These are phyloP conservation scores for Colletotrichum melonis DNA, from an alignment of 2,329 filamentous ascomycete genomes.

Conservation along the genomic window DNA sequence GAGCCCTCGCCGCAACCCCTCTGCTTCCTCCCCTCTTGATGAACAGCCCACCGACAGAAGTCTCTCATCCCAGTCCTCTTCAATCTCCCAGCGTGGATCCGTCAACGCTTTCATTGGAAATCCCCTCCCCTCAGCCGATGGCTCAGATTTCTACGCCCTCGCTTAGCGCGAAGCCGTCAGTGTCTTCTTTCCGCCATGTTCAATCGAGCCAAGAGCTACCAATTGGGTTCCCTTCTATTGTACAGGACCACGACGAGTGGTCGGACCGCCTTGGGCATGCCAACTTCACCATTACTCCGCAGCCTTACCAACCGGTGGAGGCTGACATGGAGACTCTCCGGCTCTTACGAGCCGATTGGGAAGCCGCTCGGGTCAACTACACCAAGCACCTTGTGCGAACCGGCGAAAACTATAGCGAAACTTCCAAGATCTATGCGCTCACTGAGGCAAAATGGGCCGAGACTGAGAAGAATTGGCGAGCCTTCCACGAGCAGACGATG, in stretches of 20 bases:
- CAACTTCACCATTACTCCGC: conserved; percentile 88
- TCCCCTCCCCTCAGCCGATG: conserved; percentile 52
- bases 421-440: conserved; percentile 86
- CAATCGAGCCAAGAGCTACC: conserved; percentile 54
- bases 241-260: conserved; percentile 83
- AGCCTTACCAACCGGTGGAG: conserved; percentile 78
- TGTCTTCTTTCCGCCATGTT: conserved; percentile 67
- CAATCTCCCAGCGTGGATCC: conserved; percentile 85
- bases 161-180: conserved; percentile 72
- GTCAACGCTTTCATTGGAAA: conserved; percentile 53
- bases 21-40: conserved; percentile 85
- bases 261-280: conserved; percentile 87
- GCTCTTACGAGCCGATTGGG: conserved; percentile 82
- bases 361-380: conserved; percentile 85
- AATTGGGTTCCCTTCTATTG: conserved; percentile 71
- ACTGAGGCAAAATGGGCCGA: conserved; percentile 91
- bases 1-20: conserved; percentile 79
- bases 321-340: conserved; percentile 69
- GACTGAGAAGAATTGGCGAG: conserved; percentile 80
- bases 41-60: conserved; percentile 60
- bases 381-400: conserved; percentile 89
- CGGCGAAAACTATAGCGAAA: conserved; percentile 89
- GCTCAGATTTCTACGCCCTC: conserved; percentile 70
- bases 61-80: conserved; percentile 80
- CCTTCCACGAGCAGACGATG: conserved; percentile 74